Percentiles rank a stretch among this genome's conserved stretches.
phyloP scores from a whole-genome alignment of 1,284 basidiomycete species.

The Cryptococcus sp. region DNA sequence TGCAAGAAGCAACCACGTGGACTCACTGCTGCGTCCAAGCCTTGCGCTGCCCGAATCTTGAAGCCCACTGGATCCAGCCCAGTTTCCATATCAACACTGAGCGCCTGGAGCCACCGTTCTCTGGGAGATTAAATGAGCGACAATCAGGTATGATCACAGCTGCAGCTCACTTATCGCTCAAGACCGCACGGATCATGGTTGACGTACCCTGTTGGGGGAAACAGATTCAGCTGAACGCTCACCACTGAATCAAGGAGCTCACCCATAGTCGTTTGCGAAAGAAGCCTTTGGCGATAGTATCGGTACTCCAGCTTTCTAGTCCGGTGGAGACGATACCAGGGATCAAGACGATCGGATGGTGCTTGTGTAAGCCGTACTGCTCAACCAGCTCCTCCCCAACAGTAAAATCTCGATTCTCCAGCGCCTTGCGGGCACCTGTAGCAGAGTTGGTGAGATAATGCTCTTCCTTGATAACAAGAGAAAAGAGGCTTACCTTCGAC shows the following conservation, averaged over 20 bases:
- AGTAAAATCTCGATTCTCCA: conserved; percentile 80
- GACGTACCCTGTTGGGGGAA: conserved; percentile 61
- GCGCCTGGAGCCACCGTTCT: conserved; percentile 82
- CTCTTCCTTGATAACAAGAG: neutral
- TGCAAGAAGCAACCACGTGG: neutral
- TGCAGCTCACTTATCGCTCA: conserved; percentile 23
- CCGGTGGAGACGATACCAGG: conserved; percentile 62
- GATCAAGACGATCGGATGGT: conserved; percentile 76
- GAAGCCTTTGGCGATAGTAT: conserved; percentile 40
- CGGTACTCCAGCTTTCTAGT: conserved; percentile 51
- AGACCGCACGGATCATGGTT: conserved; percentile 50
- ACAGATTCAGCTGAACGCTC: neutral
- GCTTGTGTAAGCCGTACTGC: conserved; percentile 64
- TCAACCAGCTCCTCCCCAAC: conserved; percentile 72
- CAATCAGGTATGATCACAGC: conserved; percentile 2
- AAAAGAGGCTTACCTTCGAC: conserved; percentile 32
- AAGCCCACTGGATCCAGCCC: conserved; percentile 88
- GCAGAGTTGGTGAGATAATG: conserved; percentile 52
- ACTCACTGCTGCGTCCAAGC: conserved; percentile 57
- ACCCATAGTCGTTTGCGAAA: conserved; percentile 55
- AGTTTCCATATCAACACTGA: conserved; percentile 87
- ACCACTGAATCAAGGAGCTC: conserved; percentile 9
- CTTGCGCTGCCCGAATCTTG: conserved; percentile 89
- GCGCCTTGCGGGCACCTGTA: conserved; percentile 72
- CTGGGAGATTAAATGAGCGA: conserved; percentile 54